Conservation (phyloP, 306 rosid species). For the Cucumis melo region DNA sequence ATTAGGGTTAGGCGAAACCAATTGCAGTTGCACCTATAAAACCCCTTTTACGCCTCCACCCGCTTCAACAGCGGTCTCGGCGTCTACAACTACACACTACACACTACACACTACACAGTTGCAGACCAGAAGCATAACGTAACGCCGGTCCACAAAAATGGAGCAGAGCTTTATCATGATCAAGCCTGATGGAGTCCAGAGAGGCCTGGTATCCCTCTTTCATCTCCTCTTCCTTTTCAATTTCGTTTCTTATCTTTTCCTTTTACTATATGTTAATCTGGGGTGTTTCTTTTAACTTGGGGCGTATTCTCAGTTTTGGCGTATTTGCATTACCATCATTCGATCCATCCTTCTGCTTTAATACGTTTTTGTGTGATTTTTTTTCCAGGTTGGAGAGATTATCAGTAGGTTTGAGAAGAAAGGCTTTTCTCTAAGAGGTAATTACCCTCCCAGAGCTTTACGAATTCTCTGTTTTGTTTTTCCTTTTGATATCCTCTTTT, state of each 20-base stretch:
- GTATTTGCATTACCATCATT: background rate
- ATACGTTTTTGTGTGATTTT: background rate
- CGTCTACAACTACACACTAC: background rate
- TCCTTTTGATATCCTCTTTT: background rate
- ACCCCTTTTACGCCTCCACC: background rate
- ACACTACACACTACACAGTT: background rate
- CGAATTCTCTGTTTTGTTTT: background rate
- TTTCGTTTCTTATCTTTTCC: background rate
- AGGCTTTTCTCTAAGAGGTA: conserved; percentile 81
- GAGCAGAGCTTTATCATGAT: conserved; percentile 13
- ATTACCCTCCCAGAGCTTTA: background rate
- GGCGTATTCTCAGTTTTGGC: background rate
- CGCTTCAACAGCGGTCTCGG: background rate
- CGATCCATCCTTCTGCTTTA: background rate
- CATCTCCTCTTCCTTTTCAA: background rate
- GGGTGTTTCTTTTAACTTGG: background rate
- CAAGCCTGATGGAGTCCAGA: conserved; percentile 13
- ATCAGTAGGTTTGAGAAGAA: conserved; percentile 93
- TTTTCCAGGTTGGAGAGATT: conserved; percentile 64
- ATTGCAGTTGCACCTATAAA: background rate
- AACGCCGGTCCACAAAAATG: background rate
- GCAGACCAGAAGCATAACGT: background rate
- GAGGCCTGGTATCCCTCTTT: background rate
- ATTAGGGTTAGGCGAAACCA: background rate
- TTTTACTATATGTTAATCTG: too few species aligned